Conservation (phyloP, 495 filamentous ascomycete species). For the Penicillium alfredii region DNA sequence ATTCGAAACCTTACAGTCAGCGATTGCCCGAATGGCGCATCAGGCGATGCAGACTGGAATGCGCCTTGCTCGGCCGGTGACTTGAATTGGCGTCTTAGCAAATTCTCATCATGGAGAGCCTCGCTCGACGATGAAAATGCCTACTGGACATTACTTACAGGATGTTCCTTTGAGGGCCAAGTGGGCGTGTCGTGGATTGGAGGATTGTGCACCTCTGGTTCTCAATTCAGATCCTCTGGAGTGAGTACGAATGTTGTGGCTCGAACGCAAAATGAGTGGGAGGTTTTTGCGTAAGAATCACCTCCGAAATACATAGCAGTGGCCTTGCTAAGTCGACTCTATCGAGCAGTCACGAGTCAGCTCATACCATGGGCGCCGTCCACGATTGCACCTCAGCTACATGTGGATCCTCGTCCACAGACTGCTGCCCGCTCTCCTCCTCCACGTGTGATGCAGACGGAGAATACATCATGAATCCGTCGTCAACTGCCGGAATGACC, state of each 20-base stretch:
- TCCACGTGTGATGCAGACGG: slow-evolving; percentile 63
- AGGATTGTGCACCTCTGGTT: slow-evolving; percentile 62
- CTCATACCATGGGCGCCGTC: slow-evolving; percentile 86
- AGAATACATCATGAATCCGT: slow-evolving; percentile 86
- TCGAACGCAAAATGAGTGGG: slow-evolving; percentile 75
- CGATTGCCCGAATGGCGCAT: slow-evolving; percentile 61
- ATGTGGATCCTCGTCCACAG: slow-evolving; percentile 59
- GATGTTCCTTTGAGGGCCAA: slow-evolving; percentile 67
- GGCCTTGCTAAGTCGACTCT: neutral
- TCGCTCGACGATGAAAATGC: slow-evolving; percentile 63
- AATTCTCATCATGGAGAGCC: slow-evolving; percentile 76
- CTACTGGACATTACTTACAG: slow-evolving; percentile 84
- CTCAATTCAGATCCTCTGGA: slow-evolving; percentile 41
- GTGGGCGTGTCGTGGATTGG: slow-evolving; percentile 88
- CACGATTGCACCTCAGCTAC: slow-evolving; percentile 70
- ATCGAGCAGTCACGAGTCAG: slow-evolving; percentile 61
- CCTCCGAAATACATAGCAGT: no score
- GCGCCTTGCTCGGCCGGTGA: slow-evolving; percentile 50
- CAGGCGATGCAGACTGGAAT: slow-evolving; percentile 68
- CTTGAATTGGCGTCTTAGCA: slow-evolving; percentile 69
- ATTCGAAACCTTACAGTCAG: slow-evolving; percentile 73
- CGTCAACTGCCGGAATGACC: slow-evolving; percentile 58
- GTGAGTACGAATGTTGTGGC: slow-evolving; percentile 80
- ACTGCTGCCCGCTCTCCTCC: slow-evolving; percentile 73
- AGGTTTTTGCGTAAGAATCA: slow-evolving; percentile 75